Base-by-base conservation (phyloP, 148 eudicot species). In the Rhododendron simsii region DNA sequence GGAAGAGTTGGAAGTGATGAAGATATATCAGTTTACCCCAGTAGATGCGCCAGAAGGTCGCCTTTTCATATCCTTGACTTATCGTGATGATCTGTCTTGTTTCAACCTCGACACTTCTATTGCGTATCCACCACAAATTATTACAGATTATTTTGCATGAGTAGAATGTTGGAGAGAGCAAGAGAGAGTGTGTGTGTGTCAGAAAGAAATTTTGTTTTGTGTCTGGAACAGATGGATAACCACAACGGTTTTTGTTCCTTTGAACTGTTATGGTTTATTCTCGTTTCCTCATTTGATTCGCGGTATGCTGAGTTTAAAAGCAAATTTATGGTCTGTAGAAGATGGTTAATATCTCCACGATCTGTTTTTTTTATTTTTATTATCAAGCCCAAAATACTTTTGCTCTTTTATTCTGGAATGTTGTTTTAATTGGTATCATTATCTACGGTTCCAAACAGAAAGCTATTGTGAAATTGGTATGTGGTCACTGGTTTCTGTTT, bases 1-100 rank as follows among this genome's bases (percentile, higher is more conserved):
- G 90, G 89, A 88, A 47, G 99, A 95, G 84, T 96, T 94, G 69
- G 86, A 90, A 81, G 37, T 83, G 86, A 94, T 95, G 98, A 94
- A 96, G 88, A 91, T 85, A 28, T 93, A 94, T 87, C 86, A 61
- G 90, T 95, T 96, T 75, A 57, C 81, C 30, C 93, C 98, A 6
- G 88, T 96, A 69, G 98, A 95, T 61, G 92, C 96, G 39, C 95
- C 92, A 78, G 96, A 93, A 90, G 98, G 99, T 57, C 90, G 91
- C 76, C 92, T 96, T 73, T 86, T 94, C 79, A 89, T 95, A 87
- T 93, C 96, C n/a, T 93, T 96, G 63, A 90, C 90, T 80, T 95
- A 96, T 89, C 93, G 94, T 81, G 88, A 94, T 87, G 81, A 76
- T 82, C 88, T 96, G 39, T 92, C 98, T 11, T 94, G 93, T 84